These are phyloP conservation scores for Lecanicillium sp. DNA, from an alignment of 2,329 filamentous ascomycete genomes.

Conservation along the genomic window DNA sequence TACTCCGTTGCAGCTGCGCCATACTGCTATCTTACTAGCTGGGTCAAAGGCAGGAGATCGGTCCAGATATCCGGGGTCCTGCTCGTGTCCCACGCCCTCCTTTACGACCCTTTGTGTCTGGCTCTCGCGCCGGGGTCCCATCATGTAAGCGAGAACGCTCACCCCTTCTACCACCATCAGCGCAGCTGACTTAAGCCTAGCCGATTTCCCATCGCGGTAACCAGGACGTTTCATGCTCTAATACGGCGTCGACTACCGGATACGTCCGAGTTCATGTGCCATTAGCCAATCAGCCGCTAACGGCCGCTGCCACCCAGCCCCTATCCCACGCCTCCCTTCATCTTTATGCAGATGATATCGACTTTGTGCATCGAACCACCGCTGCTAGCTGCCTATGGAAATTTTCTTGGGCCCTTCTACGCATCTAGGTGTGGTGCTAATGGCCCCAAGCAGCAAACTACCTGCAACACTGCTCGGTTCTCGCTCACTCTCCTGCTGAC, in stretches of 20 bases:
- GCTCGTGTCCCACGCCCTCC: background rate
- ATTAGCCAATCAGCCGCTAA: background rate
- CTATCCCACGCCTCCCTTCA: background rate
- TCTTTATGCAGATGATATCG: constrained; percentile 4
- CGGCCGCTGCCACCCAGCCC: background rate
- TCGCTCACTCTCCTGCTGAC: constrained; percentile 8
- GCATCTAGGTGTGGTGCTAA: constrained; percentile 6
- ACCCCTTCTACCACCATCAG: constrained; percentile 3
- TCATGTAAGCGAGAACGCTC: constrained; percentile 5
- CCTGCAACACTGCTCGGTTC: constrained; percentile 2
- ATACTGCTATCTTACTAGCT: background rate
- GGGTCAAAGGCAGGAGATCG: constrained; percentile 3
- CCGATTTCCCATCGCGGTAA: constrained; percentile 13
- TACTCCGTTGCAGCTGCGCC: background rate
- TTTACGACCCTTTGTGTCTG: background rate
- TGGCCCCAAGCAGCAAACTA: background rate
- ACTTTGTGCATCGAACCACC: constrained; percentile 8
- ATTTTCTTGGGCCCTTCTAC: constrained; percentile 1
- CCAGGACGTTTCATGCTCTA: constrained; percentile 8
- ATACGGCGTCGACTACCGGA: constrained; percentile 6
- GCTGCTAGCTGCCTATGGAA: background rate
- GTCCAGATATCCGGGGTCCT: constrained; percentile 9
- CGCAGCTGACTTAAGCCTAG: constrained; percentile 13
- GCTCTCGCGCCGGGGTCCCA: background rate
- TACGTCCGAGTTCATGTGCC: background rate